Base-by-base conservation (phyloP, 2,329 filamentous ascomycete species). In the Xylaria sp. region DNA sequence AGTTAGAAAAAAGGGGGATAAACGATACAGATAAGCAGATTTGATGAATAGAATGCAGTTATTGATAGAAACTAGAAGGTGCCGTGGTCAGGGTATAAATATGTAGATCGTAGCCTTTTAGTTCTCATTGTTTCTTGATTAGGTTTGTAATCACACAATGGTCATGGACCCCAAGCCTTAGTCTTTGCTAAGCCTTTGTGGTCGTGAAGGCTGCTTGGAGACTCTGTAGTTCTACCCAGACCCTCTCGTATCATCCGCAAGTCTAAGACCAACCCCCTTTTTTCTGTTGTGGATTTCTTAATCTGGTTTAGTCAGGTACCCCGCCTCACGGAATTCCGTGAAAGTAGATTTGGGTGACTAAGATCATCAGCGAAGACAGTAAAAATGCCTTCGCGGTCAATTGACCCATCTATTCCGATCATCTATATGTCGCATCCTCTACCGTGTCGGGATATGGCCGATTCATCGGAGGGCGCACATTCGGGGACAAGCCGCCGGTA, bases 281-380 rank as follows among this genome's bases (percentile, higher is more conserved):
- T 36, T 18, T 8, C 5, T 15, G 28, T 18, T 10, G 28, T 28
- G 28, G 18, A 33, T 5, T 28, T 49, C 62, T 31, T 25, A 31
- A 31, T 49, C 23, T 28, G 54, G 62, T n/a, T 49, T 64, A 57
- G 52, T 49, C 28, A 8, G 12, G 41, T 36, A 3, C 7, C 43
- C 41, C 46, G 20, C n/a, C 49, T 51, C 62, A 64, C 62, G 62
- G 62, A 64, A 57, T 3, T 64, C 62, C 62, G 62, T 41, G 52
- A 64, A 64, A 5, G n/a, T 25, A 18, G 39, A 31, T 20, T 43
- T 31, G 10, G 52, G 52, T 64, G 28, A 64, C 54, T 51, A 57
- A 55, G 10, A 41, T 6, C 1, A 2, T n/a, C 20, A 52, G 31
- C 28, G 6, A 54, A 54, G 18, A n/a, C n/a, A n/a, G 28, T 33